Evolutionary conservation across 2,329 filamentous ascomycete species (phyloP), one percentile per base, ranked within the genome.

Genomic region (Lasiodiplodia sp.): DNA sequence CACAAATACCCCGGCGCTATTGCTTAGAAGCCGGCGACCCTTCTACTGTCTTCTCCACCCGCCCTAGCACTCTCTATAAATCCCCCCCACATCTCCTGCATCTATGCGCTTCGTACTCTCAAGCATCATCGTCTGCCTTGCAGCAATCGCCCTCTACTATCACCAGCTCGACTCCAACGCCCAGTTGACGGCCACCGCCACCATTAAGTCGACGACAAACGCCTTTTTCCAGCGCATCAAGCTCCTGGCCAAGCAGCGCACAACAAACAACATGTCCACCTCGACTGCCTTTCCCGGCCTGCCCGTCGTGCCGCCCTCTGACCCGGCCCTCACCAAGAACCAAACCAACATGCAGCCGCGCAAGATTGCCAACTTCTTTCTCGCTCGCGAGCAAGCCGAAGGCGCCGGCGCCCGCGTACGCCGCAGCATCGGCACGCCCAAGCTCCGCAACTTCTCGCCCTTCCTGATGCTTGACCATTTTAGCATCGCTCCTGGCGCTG

Each of bases 401-500:
- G 95, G 95, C 53, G 93, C 90, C 0, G 95, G 96, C 68, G 95
- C 95, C 5, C 87, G 89, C 71, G 95, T 98, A 16, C 89, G 95
- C 71, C 89, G 95, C 69, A 94, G 92, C 52, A 92, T 98, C 72
- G 95, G 95, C 73, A 97, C 93, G 0, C 86, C 92, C 5, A 86
- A 91, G 72, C 86, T 98, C 25, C 89, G 90, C 76, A 93, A 97
- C 84, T 91, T 98, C 80, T 92, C 90, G 16, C 96, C 95, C 0
- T 97, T 98, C 82, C 86, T 97, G 55, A 97, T 98, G 94, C 91
- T 97, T 31, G 95, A 98, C 78, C 92, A 97, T 83, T 97, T 97
- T 83, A 88, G 86, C 67, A 88, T 96, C 74, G 87, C 88, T 66
- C 89, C 90, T 1, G 93, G 92, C 69, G 92, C 94, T 11, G 94